Percentiles rank a stretch among this genome's conserved stretches.
Evolutionary conservation across 805 yeast genomes (phyloP).

Genomic region (Wickerhamiella nectarea): DNA sequence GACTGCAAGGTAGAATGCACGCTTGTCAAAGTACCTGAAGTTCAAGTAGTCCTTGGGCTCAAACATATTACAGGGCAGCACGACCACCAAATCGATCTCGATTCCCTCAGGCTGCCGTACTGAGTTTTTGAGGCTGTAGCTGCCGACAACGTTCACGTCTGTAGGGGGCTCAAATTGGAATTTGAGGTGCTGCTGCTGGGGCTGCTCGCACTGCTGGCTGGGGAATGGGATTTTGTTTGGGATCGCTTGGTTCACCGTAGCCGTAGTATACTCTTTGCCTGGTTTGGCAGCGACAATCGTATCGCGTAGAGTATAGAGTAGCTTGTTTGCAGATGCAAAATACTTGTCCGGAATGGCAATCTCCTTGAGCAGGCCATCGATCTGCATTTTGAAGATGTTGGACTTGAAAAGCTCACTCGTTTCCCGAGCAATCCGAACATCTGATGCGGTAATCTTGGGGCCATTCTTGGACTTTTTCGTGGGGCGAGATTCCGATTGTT

Average conservation of each 20-base stretch:
- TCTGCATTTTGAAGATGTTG: constrained; percentile 86
- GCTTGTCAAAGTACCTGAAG: constrained; percentile 77
- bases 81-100: constrained; percentile 63
- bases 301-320: constrained; percentile 41
- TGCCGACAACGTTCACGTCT: constrained; percentile 68
- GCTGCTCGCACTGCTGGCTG: not conserved
- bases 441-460: constrained; percentile 32
- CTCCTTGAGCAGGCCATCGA: constrained; percentile 79
- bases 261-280: not conserved
- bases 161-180: constrained; percentile 59
- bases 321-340: constrained; percentile 49
- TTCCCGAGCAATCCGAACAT: constrained; percentile 81
- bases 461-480: not conserved
- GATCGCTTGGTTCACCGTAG: constrained; percentile 4
- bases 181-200: constrained; percentile 42
- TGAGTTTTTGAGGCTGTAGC: constrained; percentile 77
- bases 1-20: constrained; percentile 75
- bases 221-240: constrained; percentile 54
- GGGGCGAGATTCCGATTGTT: too few relatives aligned
- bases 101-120: constrained; percentile 50
- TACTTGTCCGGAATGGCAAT: constrained; percentile 59
- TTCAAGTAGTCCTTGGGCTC: constrained; percentile 83
- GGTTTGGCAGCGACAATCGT: constrained; percentile 25
- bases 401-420: constrained; percentile 91
- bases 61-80: constrained; percentile 65